Evolutionary conservation across 345 rosid genomes (phyloP), one percentile per base, ranked within the genome.

Genomic region (Ailanthus altissimus): DNA sequence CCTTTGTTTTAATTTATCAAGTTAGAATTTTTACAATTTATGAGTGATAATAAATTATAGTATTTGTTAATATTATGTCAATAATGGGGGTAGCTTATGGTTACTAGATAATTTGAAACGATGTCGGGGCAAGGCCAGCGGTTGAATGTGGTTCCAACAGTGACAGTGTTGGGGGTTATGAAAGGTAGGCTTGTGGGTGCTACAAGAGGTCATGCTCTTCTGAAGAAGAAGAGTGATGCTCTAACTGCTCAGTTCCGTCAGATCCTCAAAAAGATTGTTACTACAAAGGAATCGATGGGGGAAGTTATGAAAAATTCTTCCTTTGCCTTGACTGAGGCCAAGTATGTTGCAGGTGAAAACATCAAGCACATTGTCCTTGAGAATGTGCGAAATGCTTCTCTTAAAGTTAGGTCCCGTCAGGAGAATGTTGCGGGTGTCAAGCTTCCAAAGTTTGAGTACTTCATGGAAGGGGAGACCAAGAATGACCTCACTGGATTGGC

Each of bases 201-300:
- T 20, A 94, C 97, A 14, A 90, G 97, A 86, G 97, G 98, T 28
- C 97, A 91, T 85, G 97, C 97, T 72, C 93, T 94, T 38, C 97
- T 93, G 67, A 94, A 92, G 89, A 93, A 94, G 86, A 94, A 94
- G 94, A 92, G 98, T 77, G 98, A 94, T 86, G 98, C 98, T 75
- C 77, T 93, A 67, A 94, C 94, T 5, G 97, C 90, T 75, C 97
- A 94, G 78, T 94, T 94, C 60, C 91, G 98, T 6, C 92, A 86
- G 65, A 90, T 92, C 76, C 93, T 92, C 13, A 91, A 94, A 87
- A 90, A 89, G 67, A 94, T 90, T 12, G 97, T 94, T 60, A 79
- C 90, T 0, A 89, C 97, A 0, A 94, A 92, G 80, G 97, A 94
- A 74, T 89, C 94, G 6, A 91, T 94, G 97, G 97, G 98, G 61